Conservation (phyloP, 1,284 basidiomycete genomes). For the Leccinum griseonigrum region DNA sequence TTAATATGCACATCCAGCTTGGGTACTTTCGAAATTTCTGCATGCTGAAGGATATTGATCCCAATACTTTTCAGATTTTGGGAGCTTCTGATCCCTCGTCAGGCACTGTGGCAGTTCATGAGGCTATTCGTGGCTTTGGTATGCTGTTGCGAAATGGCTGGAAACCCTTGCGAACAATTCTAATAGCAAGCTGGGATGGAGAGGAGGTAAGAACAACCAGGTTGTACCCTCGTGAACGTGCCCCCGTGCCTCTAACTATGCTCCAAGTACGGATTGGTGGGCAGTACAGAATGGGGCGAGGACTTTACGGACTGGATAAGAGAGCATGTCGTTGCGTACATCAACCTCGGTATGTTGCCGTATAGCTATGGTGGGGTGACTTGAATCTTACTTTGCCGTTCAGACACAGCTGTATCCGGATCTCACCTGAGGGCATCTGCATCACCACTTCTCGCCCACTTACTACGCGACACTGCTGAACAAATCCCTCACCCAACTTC, state of each 20-base stretch:
- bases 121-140: slow-evolving; percentile 73
- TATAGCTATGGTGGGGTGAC: neutral
- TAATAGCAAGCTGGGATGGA: slow-evolving; percentile 77
- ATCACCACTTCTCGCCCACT: slow-evolving; percentile 69
- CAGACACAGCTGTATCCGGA: slow-evolving; percentile 64
- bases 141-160: slow-evolving; percentile 65
- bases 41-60: neutral
- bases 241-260: slow-evolving; percentile 6
- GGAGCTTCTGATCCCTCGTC: slow-evolving; percentile 77
- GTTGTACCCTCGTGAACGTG: neutral
- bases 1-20: slow-evolving; percentile 21
- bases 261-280: slow-evolving; percentile 69
- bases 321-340: slow-evolving; percentile 70
- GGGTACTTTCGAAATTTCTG: slow-evolving; percentile 21
- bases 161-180: slow-evolving; percentile 77
- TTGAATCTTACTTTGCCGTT: slow-evolving; percentile 8
- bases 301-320: slow-evolving; percentile 76
- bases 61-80: slow-evolving; percentile 40
- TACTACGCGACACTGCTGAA: slow-evolving; percentile 58
- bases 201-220: slow-evolving; percentile 55
- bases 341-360: slow-evolving; percentile 63
- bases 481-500: slow-evolving; percentile 55
- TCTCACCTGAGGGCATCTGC: slow-evolving; percentile 49
- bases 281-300: slow-evolving; percentile 80
- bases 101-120: slow-evolving; percentile 75